These are phyloP conservation scores for Poa pratensis DNA, from an alignment of 176 grass and related monocot genomes.

Conservation along the genomic window DNA sequence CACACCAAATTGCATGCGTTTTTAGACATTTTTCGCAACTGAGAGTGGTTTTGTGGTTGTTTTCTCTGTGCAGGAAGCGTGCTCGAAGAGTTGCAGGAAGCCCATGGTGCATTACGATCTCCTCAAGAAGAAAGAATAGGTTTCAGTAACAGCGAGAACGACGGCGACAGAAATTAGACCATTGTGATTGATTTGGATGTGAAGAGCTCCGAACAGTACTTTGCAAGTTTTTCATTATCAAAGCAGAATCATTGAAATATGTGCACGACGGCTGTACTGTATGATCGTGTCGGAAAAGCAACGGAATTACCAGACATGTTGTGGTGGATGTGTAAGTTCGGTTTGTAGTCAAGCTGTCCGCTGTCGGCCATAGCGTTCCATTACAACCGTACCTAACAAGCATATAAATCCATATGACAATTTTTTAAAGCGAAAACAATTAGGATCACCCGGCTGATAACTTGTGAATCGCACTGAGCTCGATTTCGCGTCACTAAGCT, in stretches of 20 bases:
- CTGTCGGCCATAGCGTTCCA: no score
- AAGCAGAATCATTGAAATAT: background rate
- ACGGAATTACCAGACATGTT: no score
- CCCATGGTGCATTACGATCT: constrained; percentile 80
- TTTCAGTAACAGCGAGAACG: background rate
- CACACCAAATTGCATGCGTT: background rate
- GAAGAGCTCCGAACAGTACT: background rate
- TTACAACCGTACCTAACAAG: no score
- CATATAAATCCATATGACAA: no score
- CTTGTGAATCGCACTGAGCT: no score
- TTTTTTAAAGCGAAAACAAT: no score
- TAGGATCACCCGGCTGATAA: no score
- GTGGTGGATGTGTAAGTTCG: no score
- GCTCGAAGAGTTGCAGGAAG: constrained; percentile 49
- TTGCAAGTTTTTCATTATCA: background rate
- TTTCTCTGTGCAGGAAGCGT: constrained; percentile 48
- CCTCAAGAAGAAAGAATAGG: constrained; percentile 44
- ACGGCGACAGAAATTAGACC: background rate
- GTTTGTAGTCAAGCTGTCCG: no score
- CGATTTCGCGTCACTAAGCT: no score
- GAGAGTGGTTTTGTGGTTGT: background rate
- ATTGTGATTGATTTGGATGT: background rate
- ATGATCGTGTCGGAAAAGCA: no score
- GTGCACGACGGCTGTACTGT: background rate
- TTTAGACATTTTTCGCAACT: no score